Evolutionary conservation across 179 eudicot species (phyloP).

Genomic region (Vitellaria paradoxa): DNA sequence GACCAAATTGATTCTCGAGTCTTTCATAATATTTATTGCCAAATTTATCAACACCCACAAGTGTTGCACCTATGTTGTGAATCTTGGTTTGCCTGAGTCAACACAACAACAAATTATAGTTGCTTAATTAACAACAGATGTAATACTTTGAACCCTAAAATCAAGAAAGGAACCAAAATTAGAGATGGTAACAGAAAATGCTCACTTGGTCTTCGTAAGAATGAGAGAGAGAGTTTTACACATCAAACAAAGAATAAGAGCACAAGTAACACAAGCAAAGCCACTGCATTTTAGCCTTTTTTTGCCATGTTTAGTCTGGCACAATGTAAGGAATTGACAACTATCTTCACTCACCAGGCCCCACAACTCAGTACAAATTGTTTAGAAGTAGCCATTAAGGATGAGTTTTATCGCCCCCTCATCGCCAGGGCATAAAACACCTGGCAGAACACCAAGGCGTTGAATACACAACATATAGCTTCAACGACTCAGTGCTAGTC

Average conservation of each 20-base stretch:
- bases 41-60: slow-evolving; percentile 89
- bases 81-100: slow-evolving; percentile 90
- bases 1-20: slow-evolving; percentile 78
- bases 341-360: background rate
- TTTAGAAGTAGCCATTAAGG: background rate
- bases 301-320: background rate
- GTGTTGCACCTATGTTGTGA: slow-evolving; percentile 83
- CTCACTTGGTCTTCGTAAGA: background rate
- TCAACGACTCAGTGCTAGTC: too few relatives aligned
- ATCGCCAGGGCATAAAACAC: background rate
- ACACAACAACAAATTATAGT: slow-evolving; percentile 6
- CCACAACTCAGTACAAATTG: background rate
- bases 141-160: background rate
- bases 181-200: background rate
- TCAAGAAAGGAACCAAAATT: background rate
- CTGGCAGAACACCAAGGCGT: too few relatives aligned
- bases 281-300: background rate
- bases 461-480: too few relatives aligned
- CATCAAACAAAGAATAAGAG: background rate
- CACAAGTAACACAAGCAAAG: background rate
- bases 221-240: background rate
- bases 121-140: background rate
- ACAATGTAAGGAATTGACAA: background rate
- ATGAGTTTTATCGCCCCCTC: background rate
- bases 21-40: slow-evolving; percentile 91